These are phyloP conservation scores for Vicia faba DNA, from an alignment of 306 rosid species.

Conservation along the genomic window DNA sequence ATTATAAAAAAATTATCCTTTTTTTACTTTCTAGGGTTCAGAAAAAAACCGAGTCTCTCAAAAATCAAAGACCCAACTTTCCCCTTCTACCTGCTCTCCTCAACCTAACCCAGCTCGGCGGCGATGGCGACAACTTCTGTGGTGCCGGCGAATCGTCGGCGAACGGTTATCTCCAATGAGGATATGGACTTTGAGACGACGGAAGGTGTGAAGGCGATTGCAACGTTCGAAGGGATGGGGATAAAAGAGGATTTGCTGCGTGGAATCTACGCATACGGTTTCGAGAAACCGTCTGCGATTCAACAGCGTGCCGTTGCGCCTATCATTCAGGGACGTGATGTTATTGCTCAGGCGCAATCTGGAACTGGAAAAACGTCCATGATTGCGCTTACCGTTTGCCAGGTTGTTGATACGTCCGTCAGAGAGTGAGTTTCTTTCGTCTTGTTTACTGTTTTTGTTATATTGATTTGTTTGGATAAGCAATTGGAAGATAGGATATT, in stretches of 20 bases:
- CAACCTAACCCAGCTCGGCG: not conserved
- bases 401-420: slow-evolving; percentile 70
- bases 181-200: slow-evolving; percentile 87
- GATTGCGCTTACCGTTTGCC: slow-evolving; percentile 97
- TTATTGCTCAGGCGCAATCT: slow-evolving; percentile 98
- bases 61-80: not conserved
- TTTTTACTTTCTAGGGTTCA: slow-evolving; percentile 13
- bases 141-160: slow-evolving; percentile 73
- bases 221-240: slow-evolving; percentile 91
- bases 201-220: slow-evolving; percentile 76
- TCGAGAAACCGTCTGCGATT: slow-evolving; percentile 97
- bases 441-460: not conserved
- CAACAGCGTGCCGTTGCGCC: slow-evolving; percentile 96
- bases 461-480: not conserved
- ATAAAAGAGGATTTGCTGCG: slow-evolving; percentile 87
- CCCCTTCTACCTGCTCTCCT: not conserved
- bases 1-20: not conserved
- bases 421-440: slow-evolving; percentile 65
- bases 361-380: slow-evolving; percentile 98
- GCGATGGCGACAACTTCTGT: slow-evolving; percentile 59
- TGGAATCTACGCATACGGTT: slow-evolving; percentile 86
- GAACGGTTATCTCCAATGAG: slow-evolving; percentile 48
- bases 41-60: not conserved
- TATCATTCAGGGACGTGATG: slow-evolving; percentile 91
- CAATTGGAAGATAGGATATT: not conserved